Base-by-base conservation (phyloP, 148 eudicot genomes). In the Drosera capensis region DNA sequence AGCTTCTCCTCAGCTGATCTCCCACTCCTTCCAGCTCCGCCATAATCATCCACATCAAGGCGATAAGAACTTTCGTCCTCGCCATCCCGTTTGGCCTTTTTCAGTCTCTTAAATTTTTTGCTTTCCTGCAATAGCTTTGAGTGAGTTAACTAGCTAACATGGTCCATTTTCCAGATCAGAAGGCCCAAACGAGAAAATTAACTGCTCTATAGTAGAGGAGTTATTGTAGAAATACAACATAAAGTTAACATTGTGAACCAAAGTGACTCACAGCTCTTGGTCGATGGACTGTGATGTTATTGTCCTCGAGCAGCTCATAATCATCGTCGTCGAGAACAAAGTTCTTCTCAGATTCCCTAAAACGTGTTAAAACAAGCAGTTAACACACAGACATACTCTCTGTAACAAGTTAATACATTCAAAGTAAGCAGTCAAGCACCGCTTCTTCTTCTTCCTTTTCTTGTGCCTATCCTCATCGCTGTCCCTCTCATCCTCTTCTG, bases 21-120 rank as follows among this genome's bases (percentile, higher is more conserved):
- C n/a, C 38, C 38, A 0, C 38, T 11, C 61, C 71, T 83, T 29
- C 78, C 70, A 47, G 75, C 56, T 52, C 74, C 75, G 63, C 51
- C 61, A 57, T 63, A 62, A 25, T 71, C 94, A 29, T 81, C 85
- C 17, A 78, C 99, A 55, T 80, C 95, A 23, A 65, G 76, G 60
- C 67, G 68, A 8, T 88, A 79, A 61, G 86, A 75, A 11, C 42
- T 64, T 39, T 72, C 82, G 38, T 49, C 84, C 13, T 72, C 82
- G 28, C 42, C 45, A 57, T 68, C 90, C 45, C 79, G 3, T 48
- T 59, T 67, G 50, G 78, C 83, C 58, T 72, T 77, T 40, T 77
- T 77, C 28, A 77, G 54, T 30, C 83, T 51, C 63, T 72, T 77
- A 40, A 68, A 72, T 68, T 72, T 72, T 43, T 69, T 72, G 47